Evolutionary conservation across 2,329 filamentous ascomycete species (phyloP), one percentile per base, ranked within the genome.

Genomic region (Xylariaceae sp.): DNA sequence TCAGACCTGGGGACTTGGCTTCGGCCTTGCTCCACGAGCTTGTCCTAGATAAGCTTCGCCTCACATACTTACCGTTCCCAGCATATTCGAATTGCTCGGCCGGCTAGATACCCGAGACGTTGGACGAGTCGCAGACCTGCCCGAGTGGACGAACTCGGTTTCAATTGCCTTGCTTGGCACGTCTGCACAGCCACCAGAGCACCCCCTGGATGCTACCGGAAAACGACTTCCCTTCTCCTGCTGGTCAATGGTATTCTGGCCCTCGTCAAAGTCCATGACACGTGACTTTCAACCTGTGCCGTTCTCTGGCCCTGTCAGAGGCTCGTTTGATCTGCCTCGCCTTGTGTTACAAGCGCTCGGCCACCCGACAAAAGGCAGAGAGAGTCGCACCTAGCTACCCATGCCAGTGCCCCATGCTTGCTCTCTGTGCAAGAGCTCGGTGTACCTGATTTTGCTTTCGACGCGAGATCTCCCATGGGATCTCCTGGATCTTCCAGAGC

Each of bases 401-500:
- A 22, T 17, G 21, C 29, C 31, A 37, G 29, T 29, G 23, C 24
- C 14, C 13, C n/a, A n/a, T n/a, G n/a, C n/a, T n/a, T n/a, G n/a
- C n/a, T n/a, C n/a, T n/a, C n/a, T n/a, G n/a, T n/a, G n/a, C n/a
- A n/a, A n/a, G n/a, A n/a, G n/a, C n/a, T n/a, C n/a, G n/a, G n/a
- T n/a, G n/a, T n/a, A n/a, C n/a, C n/a, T n/a, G n/a, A n/a, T n/a
- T n/a, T n/a, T n/a, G n/a, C n/a, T n/a, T n/a, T n/a, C n/a, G n/a
- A n/a, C n/a, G n/a, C 21, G 12, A 23, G 31, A 26, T 37, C 19
- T n/a, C 25, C 27, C 22, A 13, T 15, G 16, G 40, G 39, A 44
- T 47, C 44, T 40, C 33, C 40, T 36, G 38, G 40, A 29, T 43
- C 43, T 37, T 44, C 21, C 38, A 34, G 31, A 36, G 39, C 33